These are phyloP conservation scores for Pyrenophora teres DNA, from an alignment of 2,329 filamentous ascomycete genomes.

Conservation along the genomic window DNA sequence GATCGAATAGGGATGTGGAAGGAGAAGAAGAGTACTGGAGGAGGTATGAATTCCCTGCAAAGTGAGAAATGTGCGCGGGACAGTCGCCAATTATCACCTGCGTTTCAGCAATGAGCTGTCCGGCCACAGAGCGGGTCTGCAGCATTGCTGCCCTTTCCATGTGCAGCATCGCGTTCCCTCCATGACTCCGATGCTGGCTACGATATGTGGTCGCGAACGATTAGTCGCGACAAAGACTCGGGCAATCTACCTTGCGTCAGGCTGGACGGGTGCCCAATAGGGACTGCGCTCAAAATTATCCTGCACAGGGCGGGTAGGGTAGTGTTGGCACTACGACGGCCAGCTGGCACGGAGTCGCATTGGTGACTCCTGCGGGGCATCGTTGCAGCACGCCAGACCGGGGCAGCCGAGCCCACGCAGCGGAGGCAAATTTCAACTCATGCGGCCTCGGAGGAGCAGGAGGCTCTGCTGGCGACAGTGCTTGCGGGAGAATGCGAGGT, in stretches of 20 bases:
- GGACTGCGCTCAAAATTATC: slow-evolving; percentile 39
- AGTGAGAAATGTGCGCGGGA: slow-evolving; percentile 35
- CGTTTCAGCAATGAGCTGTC: slow-evolving; percentile 44
- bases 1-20: slow-evolving; percentile 37
- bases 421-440: slow-evolving; percentile 22
- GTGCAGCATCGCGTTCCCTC: slow-evolving; percentile 39
- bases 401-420: slow-evolving; percentile 29
- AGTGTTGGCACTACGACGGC: slow-evolving; percentile 41
- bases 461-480: slow-evolving; percentile 28
- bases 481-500: slow-evolving; percentile 1
- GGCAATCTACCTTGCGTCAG: slow-evolving; percentile 46
- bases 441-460: slow-evolving; percentile 23
- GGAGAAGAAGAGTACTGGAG: slow-evolving; percentile 34
- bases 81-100: slow-evolving; percentile 45
- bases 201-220: slow-evolving; percentile 46
- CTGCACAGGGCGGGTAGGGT: slow-evolving; percentile 36
- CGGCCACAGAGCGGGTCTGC: slow-evolving; percentile 45
- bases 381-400: slow-evolving; percentile 29
- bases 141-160: slow-evolving; percentile 37
- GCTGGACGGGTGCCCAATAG: slow-evolving; percentile 38
- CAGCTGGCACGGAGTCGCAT: slow-evolving; percentile 40
- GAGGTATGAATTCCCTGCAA: slow-evolving; percentile 43
- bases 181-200: slow-evolving; percentile 35
- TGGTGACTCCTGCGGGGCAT: slow-evolving; percentile 40
- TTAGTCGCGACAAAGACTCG: slow-evolving; percentile 44